These are phyloP conservation scores for Meira miltonrushii DNA, from an alignment of 1,284 basidiomycete genomes.

Conservation along the genomic window DNA sequence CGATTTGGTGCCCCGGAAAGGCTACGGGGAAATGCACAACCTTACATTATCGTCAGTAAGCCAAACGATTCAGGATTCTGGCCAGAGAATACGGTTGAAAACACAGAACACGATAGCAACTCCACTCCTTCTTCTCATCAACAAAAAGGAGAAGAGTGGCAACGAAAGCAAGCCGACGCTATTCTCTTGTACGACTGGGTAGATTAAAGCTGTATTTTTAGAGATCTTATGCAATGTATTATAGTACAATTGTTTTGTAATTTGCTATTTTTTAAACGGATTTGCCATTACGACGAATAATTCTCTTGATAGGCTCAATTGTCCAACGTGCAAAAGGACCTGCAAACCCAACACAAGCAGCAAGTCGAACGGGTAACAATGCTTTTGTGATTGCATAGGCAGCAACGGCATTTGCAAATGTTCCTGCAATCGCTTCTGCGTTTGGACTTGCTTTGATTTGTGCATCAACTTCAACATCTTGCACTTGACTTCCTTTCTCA, in stretches of 20 bases:
- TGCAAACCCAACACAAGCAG: slow-evolving; percentile 67
- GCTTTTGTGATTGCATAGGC: slow-evolving; percentile 84
- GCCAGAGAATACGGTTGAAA: background rate
- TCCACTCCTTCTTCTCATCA: background rate
- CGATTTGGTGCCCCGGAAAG: slow-evolving; percentile 34
- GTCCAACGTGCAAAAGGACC: slow-evolving; percentile 68
- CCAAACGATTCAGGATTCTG: slow-evolving; percentile 13
- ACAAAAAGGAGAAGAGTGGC: background rate
- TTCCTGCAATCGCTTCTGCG: slow-evolving; percentile 57
- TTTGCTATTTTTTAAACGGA: background rate
- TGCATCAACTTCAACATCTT: slow-evolving; percentile 21
- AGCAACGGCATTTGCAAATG: slow-evolving; percentile 58
- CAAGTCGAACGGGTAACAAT: slow-evolving; percentile 70
- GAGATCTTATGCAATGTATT: background rate
- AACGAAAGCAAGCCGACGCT: slow-evolving; percentile 10
- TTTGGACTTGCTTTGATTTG: slow-evolving; percentile 55
- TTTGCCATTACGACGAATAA: background rate
- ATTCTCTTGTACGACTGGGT: slow-evolving; percentile 14
- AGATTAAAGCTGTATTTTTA: slow-evolving; percentile 1
- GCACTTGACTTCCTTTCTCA: slow-evolving; percentile 56
- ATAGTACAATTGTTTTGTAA: background rate
- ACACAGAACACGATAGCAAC: background rate
- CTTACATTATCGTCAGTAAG: slow-evolving; percentile 10
- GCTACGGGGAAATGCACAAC: background rate
- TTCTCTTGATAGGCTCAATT: slow-evolving; percentile 59